Evolutionary conservation across 306 rosid species (phyloP).

Genomic region (Pterocarpus macrocarpus): DNA sequence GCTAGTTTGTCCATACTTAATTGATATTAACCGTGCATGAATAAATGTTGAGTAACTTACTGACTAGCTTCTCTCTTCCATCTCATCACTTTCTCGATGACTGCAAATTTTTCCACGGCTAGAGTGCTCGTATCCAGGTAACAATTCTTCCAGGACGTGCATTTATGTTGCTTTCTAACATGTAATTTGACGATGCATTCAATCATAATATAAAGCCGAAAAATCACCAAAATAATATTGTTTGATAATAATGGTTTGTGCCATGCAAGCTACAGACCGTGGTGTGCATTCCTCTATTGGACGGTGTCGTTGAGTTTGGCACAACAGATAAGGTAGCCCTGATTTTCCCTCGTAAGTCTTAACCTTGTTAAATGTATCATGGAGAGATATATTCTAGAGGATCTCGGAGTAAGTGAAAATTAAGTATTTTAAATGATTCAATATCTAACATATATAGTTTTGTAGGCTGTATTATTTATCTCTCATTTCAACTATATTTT

Average conservation of each 20-base stretch:
- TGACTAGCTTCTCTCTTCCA: slow-evolving; percentile 33
- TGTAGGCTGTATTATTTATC: no score
- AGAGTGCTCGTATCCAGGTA: slow-evolving; percentile 97
- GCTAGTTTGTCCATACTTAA: neutral
- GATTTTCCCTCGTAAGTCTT: neutral
- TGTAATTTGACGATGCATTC: slow-evolving; percentile 1
- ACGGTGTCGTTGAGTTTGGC: slow-evolving; percentile 95
- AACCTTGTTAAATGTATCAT: neutral
- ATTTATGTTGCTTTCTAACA: neutral
- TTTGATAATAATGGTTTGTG: neutral
- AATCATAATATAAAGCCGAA: neutral
- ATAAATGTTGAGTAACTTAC: slow-evolving; percentile 5
- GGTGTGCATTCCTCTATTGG: slow-evolving; percentile 87
- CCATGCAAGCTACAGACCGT: slow-evolving; percentile 70
- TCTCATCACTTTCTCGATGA: slow-evolving; percentile 12
- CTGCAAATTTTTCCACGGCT: slow-evolving; percentile 17
- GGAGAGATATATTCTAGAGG: no score
- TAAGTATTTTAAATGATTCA: no score
- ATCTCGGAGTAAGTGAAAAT: no score
- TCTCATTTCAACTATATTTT: no score
- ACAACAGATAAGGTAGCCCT: slow-evolving; percentile 72
- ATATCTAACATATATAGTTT: no score
- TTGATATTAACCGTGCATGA: neutral
- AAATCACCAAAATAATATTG: neutral
- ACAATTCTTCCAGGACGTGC: neutral